These are phyloP conservation scores for Geosmithia morbida DNA, from an alignment of 2,329 filamentous ascomycete genomes.

Conservation along the genomic window DNA sequence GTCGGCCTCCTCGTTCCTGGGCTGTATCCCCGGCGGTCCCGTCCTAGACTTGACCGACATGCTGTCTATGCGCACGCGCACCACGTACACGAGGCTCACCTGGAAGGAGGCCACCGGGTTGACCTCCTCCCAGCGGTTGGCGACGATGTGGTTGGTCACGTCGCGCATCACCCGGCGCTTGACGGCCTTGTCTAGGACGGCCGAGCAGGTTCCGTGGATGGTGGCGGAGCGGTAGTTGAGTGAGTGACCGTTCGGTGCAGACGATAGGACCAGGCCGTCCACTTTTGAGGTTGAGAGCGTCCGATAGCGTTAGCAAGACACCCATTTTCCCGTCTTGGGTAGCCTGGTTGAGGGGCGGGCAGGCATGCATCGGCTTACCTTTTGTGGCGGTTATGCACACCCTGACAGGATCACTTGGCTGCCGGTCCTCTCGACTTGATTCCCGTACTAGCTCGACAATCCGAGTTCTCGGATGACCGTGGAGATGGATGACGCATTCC, in stretches of 20 bases:
- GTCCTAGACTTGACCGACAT: background rate
- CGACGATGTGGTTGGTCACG: background rate
- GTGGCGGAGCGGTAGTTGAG: background rate
- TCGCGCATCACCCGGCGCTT: background rate
- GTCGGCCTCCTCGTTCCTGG: background rate
- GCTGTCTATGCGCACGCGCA: background rate
- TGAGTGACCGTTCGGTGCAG: background rate
- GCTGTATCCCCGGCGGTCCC: background rate
- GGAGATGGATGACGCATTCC: background rate
- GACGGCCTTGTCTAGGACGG: background rate
- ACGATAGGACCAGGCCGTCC: background rate
- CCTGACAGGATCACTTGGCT: background rate
- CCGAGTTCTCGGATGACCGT: background rate
- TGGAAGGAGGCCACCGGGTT: background rate
- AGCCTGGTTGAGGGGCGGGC: too few species aligned
- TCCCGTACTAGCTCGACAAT: background rate
- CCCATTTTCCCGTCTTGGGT: too few species aligned
- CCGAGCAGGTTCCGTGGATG: background rate
- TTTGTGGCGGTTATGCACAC: background rate
- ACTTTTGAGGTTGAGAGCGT: background rate
- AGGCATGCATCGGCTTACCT: background rate
- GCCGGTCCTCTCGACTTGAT: background rate
- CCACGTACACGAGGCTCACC: background rate
- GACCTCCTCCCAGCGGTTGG: slow-evolving; percentile 1
- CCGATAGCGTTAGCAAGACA: too few species aligned